Conservation (phyloP, 1,284 basidiomycete genomes). For the Ceratobasidium theobromae region DNA sequence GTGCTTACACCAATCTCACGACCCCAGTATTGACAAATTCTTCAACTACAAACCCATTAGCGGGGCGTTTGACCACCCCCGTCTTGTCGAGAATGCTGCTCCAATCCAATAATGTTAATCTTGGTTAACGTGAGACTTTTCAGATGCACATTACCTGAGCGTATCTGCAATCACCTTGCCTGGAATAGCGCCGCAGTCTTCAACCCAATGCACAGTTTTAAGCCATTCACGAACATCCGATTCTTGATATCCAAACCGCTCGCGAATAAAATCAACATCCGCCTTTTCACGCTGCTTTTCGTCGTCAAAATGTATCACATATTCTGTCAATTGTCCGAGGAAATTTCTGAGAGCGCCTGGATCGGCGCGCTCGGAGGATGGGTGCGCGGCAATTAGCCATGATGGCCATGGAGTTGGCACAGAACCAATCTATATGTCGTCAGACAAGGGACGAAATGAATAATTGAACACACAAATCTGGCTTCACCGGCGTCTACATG, state of each 20-base stretch:
- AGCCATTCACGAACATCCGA: conserved; percentile 84
- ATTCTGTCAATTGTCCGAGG: conserved; percentile 61
- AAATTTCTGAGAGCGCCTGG: conserved; percentile 59
- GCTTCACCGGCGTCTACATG: conserved; percentile 81
- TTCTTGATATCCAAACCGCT: conserved; percentile 77
- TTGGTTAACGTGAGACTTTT: conserved; percentile 14
- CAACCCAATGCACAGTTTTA: conserved; percentile 72
- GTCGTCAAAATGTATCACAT: conserved; percentile 67
- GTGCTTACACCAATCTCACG: conserved; percentile 47
- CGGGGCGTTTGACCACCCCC: conserved; percentile 66
- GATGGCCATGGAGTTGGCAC: conserved; percentile 96
- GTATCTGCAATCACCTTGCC: conserved; percentile 67
- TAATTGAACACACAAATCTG: conserved; percentile 62
- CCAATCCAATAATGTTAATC: neutral
- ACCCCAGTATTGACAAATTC: conserved; percentile 64
- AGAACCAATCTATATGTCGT: conserved; percentile 66
- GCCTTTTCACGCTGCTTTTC: conserved; percentile 56
- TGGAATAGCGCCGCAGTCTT: conserved; percentile 64
- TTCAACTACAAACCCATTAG: conserved; percentile 58
- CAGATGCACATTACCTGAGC: conserved; percentile 53
- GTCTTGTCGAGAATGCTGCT: conserved; percentile 69
- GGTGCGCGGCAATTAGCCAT: conserved; percentile 88
- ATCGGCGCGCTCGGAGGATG: conserved; percentile 56
- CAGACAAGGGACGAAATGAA: conserved; percentile 33
- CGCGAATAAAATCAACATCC: conserved; percentile 74